Evolutionary conservation across 2,329 filamentous ascomycete genomes (phyloP), one percentile per base, ranked within the genome.

Genomic region (Alternaria consortialis): DNA sequence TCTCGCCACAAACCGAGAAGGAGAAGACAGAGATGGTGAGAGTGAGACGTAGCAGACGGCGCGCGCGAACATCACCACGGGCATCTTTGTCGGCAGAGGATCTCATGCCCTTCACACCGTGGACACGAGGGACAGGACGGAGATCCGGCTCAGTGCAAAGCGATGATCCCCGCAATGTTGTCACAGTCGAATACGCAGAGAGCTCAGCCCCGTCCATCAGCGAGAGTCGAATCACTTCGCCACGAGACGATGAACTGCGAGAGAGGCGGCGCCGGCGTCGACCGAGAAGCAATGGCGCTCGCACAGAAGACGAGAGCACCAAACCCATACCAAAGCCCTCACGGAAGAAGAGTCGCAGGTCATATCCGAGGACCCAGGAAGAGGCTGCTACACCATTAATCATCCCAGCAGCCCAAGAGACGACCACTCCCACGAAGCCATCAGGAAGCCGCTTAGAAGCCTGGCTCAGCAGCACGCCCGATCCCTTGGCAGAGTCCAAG

Each of bases 401-500:
- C 11, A 66, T 73, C 20, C 60, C 68, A 32, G 60, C 64, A 27
- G 42, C 60, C 27, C 54, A 64, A 34, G 59, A 76, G 50, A 80
- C 80, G 23, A 77, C 80, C 46, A 50, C 46, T 5, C 73, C 80
- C 20, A 65, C 57, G 56, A 82, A 82, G 46, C 79, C 83, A 13
- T 82, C 83, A 57, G 80, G 79, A 20, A 83, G 71, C 53, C 86
- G 86, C 48, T 84, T 90, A 27, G 85, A 89, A 74, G 85, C 86
- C 50, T 90, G 88, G 88, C 81, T 90, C 6, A 83, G 83, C 2
- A 80, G 80, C 53, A 87, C 85, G 2, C 80, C 84, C 8, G 85
- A 88, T 73, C 84, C 85, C 2, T 86, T 87, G 59, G 62, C 82
- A 48, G 84, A 85, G n/a, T 73, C 79, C 51, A 81, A 81, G 36